Base-by-base conservation (phyloP, 1,284 basidiomycete genomes). In the Porogramme epimiltina region DNA sequence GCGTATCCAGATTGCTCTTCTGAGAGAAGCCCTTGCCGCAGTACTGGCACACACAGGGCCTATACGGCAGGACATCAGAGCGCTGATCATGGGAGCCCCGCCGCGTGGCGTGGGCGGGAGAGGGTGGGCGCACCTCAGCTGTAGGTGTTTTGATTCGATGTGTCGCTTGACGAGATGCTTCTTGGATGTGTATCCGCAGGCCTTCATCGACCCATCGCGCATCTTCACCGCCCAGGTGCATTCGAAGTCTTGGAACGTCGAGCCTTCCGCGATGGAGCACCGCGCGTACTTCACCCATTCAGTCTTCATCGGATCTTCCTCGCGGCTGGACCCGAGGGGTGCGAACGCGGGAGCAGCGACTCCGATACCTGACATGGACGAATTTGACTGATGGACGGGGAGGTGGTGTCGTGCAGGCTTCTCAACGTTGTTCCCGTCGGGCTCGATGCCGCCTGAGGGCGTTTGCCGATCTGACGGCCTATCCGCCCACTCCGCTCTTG, bases 151-250 rank as follows among this genome's bases (percentile, higher is more conserved):
- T 13, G 79, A 80, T 65, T 84, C 78, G 49, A 88, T 74, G 64
- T 88, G 85, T 25, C 85, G 75, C 63, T 85, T 85, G 53, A 87
- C 80, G 33, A 85, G 72, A 64, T 86, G 85, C 63, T 83, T 85
- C 62, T 84, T 83, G 19, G 77, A 76, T 23, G 63, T 67, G 58
- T 85, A 87, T 16, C 70, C 68, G 62, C 85, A 87, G 36, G 24
- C 46, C 18, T 22, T 34, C 15, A 18, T 44, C 2, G 38, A 40
- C 4, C 55, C 59, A 18, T 49, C 41, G 8, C 49, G 50, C 20
- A 43, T 40, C 16, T 49, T 49, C 24, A 57, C 47, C 18, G 33
- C 50, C 69, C 69, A 71, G 5, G 58, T 54, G 49, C 70, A 72
- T 9, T 52, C 55, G 54, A 60, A 67, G 23, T 59, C 52, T 1